Evolutionary conservation across 208 protist genomes (phyloP), one percentile per base, ranked within the genome.

Genomic region (Leishmania aethiopica): DNA sequence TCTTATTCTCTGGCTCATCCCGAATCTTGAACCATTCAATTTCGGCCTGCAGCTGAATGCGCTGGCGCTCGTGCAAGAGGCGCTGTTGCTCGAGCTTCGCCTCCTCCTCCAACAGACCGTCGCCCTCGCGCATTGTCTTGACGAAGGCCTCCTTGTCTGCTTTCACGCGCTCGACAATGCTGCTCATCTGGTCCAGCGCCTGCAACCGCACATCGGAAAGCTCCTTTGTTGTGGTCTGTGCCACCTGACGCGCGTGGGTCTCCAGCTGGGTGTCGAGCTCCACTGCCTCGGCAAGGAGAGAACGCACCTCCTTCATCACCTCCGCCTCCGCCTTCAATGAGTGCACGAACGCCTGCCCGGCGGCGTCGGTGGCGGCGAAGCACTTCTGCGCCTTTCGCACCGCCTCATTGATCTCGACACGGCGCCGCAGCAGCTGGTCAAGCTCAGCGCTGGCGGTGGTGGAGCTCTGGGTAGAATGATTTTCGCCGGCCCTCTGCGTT

Each of bases 11-110:
- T 15, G 89, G 88, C 77, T 93, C 89, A 75, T 95, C 92, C 28
- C 83, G 83, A 49, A 95, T 89, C 86, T 93, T 92, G 69, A 84
- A 78, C 92, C 92, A 95, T 82, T 95, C 90, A n/a, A 93, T 74
- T 81, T 95, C 92, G 2, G 88, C 92, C 82, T 95, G 88, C 42
- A 95, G 72, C 78, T 92, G 86, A 59, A 95, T 95, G 72, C 92
- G 92, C 75, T 93, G 89, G 5, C 87, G 88, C 84, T 95, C 92
- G 13, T 75, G 72, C 67, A 91, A 28, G 13, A 95, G 87, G 1
- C 92, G 92, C 51, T 88, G 75, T 60, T 86, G 83, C 81, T 95
- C 92, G 19, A 95, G 82, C 80, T 88, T 77, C 8, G 92, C 90
- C 78, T 95, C 92, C 70, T 88, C 80, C 8, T 89, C 81, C 66